These are phyloP conservation scores for Canna indica DNA, from an alignment of 176 grass and related monocot genomes.

Conservation along the genomic window DNA sequence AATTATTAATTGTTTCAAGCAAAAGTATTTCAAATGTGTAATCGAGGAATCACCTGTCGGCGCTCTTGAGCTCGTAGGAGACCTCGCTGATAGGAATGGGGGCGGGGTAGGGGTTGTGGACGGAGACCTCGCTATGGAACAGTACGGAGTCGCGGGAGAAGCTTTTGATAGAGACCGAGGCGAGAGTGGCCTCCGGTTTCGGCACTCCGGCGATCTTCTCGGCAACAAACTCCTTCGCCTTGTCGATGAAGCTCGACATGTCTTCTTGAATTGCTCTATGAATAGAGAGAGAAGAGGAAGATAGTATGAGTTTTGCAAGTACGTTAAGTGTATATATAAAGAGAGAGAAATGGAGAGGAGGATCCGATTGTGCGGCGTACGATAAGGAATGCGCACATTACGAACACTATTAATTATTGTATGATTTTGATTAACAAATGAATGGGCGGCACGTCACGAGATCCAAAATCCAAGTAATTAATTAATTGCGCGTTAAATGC, in stretches of 20 bases:
- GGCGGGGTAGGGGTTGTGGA: slow-evolving; percentile 69
- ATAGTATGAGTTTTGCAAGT: too few relatives aligned
- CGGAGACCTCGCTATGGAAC: slow-evolving; percentile 64
- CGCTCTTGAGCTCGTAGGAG: slow-evolving; percentile 54
- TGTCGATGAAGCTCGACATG: slow-evolving; percentile 72
- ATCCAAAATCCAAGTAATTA: too few relatives aligned
- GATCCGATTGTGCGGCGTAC: background rate
- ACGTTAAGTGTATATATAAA: too few relatives aligned
- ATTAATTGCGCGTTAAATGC: too few relatives aligned
- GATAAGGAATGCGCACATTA: too few relatives aligned
- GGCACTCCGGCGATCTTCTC: slow-evolving; percentile 75
- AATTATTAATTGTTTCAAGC: background rate
- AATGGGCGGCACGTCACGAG: too few relatives aligned
- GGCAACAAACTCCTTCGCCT: slow-evolving; percentile 82
- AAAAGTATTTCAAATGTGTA: background rate
- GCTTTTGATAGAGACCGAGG: slow-evolving; percentile 40
- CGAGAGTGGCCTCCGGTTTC: slow-evolving; percentile 74
- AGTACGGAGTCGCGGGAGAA: slow-evolving; percentile 50
- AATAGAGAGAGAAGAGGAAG: too few relatives aligned
- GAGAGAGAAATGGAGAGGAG: too few relatives aligned
- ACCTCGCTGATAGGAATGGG: slow-evolving; percentile 76
- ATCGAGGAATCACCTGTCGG: slow-evolving; percentile 24
- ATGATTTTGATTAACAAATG: too few relatives aligned
- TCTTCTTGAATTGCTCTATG: too few relatives aligned
- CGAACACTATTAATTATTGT: too few relatives aligned